Evolutionary conservation across 2,329 filamentous ascomycete genomes (phyloP).

Genomic region (Tolypocladium inflatum): DNA sequence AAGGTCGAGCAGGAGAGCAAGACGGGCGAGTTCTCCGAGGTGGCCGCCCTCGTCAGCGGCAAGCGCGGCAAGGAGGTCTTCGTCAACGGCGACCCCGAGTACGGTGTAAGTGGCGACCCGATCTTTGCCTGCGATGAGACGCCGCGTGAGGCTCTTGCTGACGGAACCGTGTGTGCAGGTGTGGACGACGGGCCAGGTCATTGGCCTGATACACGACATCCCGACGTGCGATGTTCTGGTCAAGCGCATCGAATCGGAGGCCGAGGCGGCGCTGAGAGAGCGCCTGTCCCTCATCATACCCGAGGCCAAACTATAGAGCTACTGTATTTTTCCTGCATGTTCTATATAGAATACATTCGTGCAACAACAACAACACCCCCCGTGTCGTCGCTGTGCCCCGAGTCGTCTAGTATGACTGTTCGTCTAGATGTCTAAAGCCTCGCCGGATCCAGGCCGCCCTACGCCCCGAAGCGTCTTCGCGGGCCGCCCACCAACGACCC

Average conservation of each 20-base stretch:
- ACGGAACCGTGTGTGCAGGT: slow-evolving; percentile 44
- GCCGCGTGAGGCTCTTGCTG: slow-evolving; percentile 1
- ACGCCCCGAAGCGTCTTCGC: neutral
- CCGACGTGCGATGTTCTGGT: slow-evolving; percentile 64
- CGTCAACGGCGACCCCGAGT: slow-evolving; percentile 81
- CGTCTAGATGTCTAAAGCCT: neutral
- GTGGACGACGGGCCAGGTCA: slow-evolving; percentile 96
- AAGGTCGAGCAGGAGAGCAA: slow-evolving; percentile 76
- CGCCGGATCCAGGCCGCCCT: neutral
- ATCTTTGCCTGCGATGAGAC: neutral
- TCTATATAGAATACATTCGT: neutral
- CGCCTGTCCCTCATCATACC: slow-evolving; percentile 45
- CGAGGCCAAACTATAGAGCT: slow-evolving; percentile 47
- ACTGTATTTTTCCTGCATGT: no score
- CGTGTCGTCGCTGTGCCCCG: neutral
- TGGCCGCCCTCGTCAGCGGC: slow-evolving; percentile 80
- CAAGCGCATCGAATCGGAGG: slow-evolving; percentile 67
- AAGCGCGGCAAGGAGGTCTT: slow-evolving; percentile 89
- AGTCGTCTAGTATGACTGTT: neutral
- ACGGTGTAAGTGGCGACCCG: slow-evolving; percentile 55
- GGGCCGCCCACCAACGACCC: neutral
- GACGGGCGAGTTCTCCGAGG: slow-evolving; percentile 80
- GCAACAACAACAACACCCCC: neutral
- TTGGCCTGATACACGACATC: slow-evolving; percentile 77
- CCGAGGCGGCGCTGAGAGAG: slow-evolving; percentile 54